A percentile compares a stretch with the other conserved stretches of the same genome.
These are phyloP conservation scores for Pestalotiopsis sp. DNA, from an alignment of 2,329 filamentous ascomycete genomes.

Conservation along the genomic window DNA sequence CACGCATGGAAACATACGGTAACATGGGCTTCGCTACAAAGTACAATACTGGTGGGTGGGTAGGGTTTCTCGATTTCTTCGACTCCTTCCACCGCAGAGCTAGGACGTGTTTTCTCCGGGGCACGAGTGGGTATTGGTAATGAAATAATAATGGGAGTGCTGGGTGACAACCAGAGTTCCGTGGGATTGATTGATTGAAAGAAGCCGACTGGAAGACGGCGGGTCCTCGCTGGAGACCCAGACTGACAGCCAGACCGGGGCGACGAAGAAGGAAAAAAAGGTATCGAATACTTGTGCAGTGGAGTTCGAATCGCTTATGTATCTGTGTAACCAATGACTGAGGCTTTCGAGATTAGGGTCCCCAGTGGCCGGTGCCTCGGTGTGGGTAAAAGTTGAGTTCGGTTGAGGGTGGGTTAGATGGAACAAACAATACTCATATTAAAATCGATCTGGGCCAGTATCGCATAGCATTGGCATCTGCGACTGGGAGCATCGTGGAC, in stretches of 20 bases:
- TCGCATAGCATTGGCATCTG: neutral
- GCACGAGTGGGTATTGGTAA: neutral
- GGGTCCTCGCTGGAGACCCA: neutral
- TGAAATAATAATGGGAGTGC: neutral
- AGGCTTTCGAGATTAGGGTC: neutral
- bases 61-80: neutral
- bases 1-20: neutral
- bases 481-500: neutral
- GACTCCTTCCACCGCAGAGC: neutral
- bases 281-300: conserved; percentile 12
- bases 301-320: conserved; percentile 12
- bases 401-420: neutral
- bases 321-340: conserved; percentile 10
- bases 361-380: conserved; percentile 4
- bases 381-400: conserved; percentile 3
- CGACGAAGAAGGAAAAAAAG: neutral
- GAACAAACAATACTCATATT: neutral
- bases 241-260: too few relatives aligned
- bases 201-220: neutral
- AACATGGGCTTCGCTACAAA: neutral
- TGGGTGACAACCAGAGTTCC: neutral
- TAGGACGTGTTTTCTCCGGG: neutral
- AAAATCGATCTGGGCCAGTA: neutral
- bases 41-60: neutral
- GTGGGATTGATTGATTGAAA: neutral